These are phyloP conservation scores for Ascosphaera apis DNA, from an alignment of 2,329 filamentous ascomycete species.

Conservation along the genomic window DNA sequence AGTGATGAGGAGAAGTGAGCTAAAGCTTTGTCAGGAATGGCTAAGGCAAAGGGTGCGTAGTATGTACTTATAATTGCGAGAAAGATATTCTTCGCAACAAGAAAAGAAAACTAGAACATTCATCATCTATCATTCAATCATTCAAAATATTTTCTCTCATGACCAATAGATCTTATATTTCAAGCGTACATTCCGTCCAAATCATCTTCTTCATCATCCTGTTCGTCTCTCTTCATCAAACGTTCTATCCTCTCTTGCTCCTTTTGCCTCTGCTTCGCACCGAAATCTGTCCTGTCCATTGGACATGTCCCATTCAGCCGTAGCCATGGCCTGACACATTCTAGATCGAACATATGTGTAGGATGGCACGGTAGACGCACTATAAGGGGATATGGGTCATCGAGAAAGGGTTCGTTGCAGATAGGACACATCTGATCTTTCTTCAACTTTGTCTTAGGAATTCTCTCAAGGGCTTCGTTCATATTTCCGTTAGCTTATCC, in stretches of 20 bases:
- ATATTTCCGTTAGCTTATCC: neutral
- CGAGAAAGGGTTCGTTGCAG: conserved; percentile 35
- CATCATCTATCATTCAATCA: neutral
- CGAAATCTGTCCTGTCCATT: conserved; percentile 34
- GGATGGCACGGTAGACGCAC: conserved; percentile 38
- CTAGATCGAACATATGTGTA: conserved; percentile 39
- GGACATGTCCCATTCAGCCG: conserved; percentile 41
- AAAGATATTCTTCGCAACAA: neutral
- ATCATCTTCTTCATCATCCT: conserved; percentile 16
- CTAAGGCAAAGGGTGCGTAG: too few species aligned
- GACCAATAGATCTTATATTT: neutral
- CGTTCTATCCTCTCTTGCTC: conserved; percentile 28
- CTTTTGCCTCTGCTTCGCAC: conserved; percentile 30
- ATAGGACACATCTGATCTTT: conserved; percentile 33
- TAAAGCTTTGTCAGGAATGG: neutral
- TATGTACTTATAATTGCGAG: neutral
- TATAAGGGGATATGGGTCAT: conserved; percentile 41
- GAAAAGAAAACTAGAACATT: too few species aligned
- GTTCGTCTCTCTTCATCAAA: conserved; percentile 23
- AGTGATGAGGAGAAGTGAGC: neutral
- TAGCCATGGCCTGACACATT: conserved; percentile 42
- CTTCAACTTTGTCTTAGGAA: conserved; percentile 32
- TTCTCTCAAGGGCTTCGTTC: conserved; percentile 30
- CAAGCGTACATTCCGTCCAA: conserved; percentile 24
- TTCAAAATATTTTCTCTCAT: neutral